Evolutionary conservation across 192 early-diverging fungal genomes (phyloP), one percentile per base, ranked within the genome.

Genomic region (Podila clonocystis): DNA sequence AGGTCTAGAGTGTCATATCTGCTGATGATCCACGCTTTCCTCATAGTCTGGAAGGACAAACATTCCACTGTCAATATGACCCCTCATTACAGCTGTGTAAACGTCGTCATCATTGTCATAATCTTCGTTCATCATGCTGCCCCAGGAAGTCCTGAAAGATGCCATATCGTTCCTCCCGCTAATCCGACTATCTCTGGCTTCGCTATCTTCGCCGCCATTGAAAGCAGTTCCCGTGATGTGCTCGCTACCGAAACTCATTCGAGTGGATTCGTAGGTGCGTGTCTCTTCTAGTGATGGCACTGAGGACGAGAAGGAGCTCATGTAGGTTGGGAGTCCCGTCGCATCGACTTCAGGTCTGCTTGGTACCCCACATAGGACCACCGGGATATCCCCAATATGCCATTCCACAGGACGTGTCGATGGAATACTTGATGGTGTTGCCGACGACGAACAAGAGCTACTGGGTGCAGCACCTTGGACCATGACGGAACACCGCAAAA

Each of bases 221-320:
- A 24, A 9, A 24, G n/a, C 11, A 55, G n/a, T 24, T 0, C 0
- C n/a, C 52, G 22, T 55, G 24, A 24, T 0, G n/a, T 24, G 0
- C n/a, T 55, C 31, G 9, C 34, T 45, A 48, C 33, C 45, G 33
- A 65, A 58, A n/a, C 62, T 64, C 38, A 38, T 22, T 7, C 70
- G 38, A 3, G 72, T 61, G 9, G 49, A 17, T 57, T 74, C 73
- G 26, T 67, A 74, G 9, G 33, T 17, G 12, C 38, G 34, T n/a
- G 29, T 33, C 15, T 67, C 65, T 29, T 61, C 33, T 0, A 63
- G 19, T 52, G 73, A 67, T 0, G 31, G 38, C 49, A 67, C 17
- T 1, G 65, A 67, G 19, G 73, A 67, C 5, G 73, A 58, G 33
- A 74, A 74, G 17, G 72, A 74, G 12, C 64, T 59, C 50, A 74